Evolutionary conservation across 1,139 yeast genomes (phyloP), one percentile per base, ranked within the genome.

Genomic region (Arxiozyma bovina): DNA sequence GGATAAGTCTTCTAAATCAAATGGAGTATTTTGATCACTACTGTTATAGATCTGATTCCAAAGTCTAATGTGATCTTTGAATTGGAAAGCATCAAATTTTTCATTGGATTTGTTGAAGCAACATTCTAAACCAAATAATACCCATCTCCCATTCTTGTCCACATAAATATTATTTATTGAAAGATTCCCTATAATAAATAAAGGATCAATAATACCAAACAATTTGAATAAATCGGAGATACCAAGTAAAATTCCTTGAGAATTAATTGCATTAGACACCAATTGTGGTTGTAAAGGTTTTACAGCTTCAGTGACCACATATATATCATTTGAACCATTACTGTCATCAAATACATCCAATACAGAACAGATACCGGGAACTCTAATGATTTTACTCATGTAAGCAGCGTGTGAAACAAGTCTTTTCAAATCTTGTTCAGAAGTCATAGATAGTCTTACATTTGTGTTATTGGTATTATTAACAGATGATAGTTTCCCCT

Each of bases 101-200:
- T 77, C 71, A 5, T 34, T 45, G 1, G 25, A n/a, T 27, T 71
- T 72, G 54, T 77, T 80, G 1, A 85, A 77, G 54, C 86, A 75
- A 4, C 87, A 69, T 67, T 91, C 98, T 63, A 90, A 81, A 1
- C 96, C 96, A 60, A 87, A 87, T 27, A 91, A 68, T 56, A 83
- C 85, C 94, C 96, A 88, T 63, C 87, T 96, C 9, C 96, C 96
- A 45, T 75, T 67, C 23, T 76, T 78, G 54, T 79, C 85, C 17
- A 88, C 82, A 68, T 72, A 89, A 0, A 91, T 76, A 0, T 87
- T 79, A 45, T 78, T 76, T 34, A 73, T 62, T 58, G 79, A 76
- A 43, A 90, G 63, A 57, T 82, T 81, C 1, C 91, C 93, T 62
- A 87, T 86, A 2, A 85, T 73, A 34, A 85, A 80, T 23, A 47